Percentiles rank a stretch among this genome's conserved stretches.
Conservation (phyloP, 352 stramenopile species). For the Pythium scleroteichum region DNA sequence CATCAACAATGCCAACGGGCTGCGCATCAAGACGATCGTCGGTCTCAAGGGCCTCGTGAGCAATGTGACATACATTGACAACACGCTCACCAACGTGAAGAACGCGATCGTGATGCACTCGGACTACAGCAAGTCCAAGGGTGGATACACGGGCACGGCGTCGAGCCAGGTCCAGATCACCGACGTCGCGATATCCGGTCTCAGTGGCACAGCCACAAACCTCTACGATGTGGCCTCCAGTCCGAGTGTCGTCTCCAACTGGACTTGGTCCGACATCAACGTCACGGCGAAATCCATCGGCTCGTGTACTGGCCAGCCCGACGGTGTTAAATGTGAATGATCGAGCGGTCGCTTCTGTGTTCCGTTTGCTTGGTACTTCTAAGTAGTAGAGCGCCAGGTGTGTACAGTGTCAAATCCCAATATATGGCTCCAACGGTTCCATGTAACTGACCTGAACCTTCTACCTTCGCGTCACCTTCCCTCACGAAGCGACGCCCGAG, state of each 20-base stretch:
- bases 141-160: slow-evolving; percentile 27
- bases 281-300: slow-evolving; percentile 4
- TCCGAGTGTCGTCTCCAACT: slow-evolving; percentile 19
- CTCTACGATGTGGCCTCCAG: slow-evolving; percentile 20
- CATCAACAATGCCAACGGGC: too few species aligned
- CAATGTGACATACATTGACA: slow-evolving; percentile 30
- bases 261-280: slow-evolving; percentile 19
- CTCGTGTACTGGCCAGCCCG: slow-evolving; percentile 6
- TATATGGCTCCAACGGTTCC: too few species aligned
- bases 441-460: too few species aligned
- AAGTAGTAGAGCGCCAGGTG: too few species aligned
- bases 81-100: slow-evolving; percentile 28
- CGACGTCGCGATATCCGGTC: slow-evolving; percentile 5
- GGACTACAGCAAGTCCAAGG: slow-evolving; percentile 40
- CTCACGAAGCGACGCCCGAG: too few species aligned
- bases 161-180: slow-evolving; percentile 2
- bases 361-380: too few species aligned
- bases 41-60: slow-evolving; percentile 24
- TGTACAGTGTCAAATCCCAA: too few species aligned
- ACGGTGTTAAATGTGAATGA: background rate
- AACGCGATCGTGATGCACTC: slow-evolving; percentile 41
- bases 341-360: too few species aligned
- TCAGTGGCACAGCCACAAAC: slow-evolving; percentile 15
- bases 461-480: too few species aligned
- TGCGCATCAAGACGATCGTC: slow-evolving; percentile 33